Base-by-base conservation (phyloP, 2,329 filamentous ascomycete genomes). In the Neonectria hederae region DNA sequence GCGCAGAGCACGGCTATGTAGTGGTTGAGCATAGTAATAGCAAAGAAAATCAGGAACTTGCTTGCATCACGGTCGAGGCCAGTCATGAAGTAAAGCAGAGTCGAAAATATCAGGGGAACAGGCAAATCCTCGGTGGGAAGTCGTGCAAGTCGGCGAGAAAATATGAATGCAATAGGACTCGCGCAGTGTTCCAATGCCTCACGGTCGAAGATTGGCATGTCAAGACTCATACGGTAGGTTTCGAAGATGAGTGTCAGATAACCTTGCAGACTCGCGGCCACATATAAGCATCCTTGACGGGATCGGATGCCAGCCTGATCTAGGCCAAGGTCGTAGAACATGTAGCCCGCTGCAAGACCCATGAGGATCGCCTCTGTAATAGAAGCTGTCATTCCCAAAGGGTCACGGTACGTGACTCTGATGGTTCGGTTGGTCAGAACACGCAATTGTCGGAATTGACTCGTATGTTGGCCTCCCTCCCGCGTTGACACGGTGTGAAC, bases 181-280 rank as follows among this genome's bases (percentile, higher is more conserved):
- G 92, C 89, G 28, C 92, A 90, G 4, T 89, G 88, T 75, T 93
- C 91, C 55, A 87, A 87, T 42, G 87, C 84, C 73, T 94, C 91
- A 56, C 91, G 87, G 72, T 94, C 91, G 72, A 92, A 94, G 0
- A 91, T 82, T 40, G 87, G 86, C n/a, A 93, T 91, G 66, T 94
- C 91, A 51, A 90, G 84, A 0, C 89, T 91, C 59, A 93, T 79
- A 2, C 91, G 86, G 70, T 92, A 93, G 0, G 87, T 89, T 76
- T 94, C 91, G 67, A 91, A 93, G 11, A 93, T 82, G 13, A 94
- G 81, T 54, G 92, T 89, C 6, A 94, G 82, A 74, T 93, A 94
- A 2, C 90, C 90, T 73, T 94, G 91, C 9, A 94, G 81, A 4
- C 86, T 89, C 7, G 89, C 83, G 1, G 89, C 87, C 4, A 86